phyloP scores from a whole-genome alignment of 257 asterid genomes.

The Penstemon newberryi region DNA sequence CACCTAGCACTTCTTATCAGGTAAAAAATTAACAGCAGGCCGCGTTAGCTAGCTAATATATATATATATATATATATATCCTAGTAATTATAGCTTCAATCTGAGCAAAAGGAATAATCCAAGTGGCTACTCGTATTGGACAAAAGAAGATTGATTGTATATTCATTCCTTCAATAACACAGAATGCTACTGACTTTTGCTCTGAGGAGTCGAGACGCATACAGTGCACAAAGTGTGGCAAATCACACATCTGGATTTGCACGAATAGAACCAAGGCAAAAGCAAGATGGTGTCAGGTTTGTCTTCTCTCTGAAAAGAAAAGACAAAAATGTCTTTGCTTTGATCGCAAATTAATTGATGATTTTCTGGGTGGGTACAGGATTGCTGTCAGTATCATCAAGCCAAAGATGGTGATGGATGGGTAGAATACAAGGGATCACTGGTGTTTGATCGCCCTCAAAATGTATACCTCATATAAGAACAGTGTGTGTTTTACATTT shows the following conservation, averaged over 20 bases:
- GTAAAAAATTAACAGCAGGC: conserved; percentile 35
- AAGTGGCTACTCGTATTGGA: no score
- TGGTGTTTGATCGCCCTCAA: conserved; percentile 72
- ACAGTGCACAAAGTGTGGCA: conserved; percentile 98
- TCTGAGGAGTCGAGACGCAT: conserved; percentile 93
- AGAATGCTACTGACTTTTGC: conserved; percentile 75
- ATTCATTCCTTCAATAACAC: conserved; percentile 32
- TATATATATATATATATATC: background rate
- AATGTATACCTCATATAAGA: conserved; percentile 43
- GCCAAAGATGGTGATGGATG: conserved; percentile 99
- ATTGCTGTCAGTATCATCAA: conserved; percentile 97
- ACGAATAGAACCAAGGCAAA: conserved; percentile 84
- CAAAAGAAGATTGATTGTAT: background rate
- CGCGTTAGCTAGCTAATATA: background rate
- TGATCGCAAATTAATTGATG: conserved; percentile 22
- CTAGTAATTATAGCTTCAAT: background rate
- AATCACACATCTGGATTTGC: conserved; percentile 94
- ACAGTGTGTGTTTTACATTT: background rate
- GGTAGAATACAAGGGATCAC: conserved; percentile 93
- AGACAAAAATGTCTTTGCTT: background rate
- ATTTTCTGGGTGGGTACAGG: conserved; percentile 50
- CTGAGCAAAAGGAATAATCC: background rate
- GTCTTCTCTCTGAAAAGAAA: conserved; percentile 21
- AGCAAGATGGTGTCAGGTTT: conserved; percentile 99
- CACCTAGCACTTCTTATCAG: conserved; percentile 80